A percentile compares a stretch with the other conserved stretches of the same genome.
Conservation (phyloP, 768 basidiomycete genomes). For the Trametes cingulata region DNA sequence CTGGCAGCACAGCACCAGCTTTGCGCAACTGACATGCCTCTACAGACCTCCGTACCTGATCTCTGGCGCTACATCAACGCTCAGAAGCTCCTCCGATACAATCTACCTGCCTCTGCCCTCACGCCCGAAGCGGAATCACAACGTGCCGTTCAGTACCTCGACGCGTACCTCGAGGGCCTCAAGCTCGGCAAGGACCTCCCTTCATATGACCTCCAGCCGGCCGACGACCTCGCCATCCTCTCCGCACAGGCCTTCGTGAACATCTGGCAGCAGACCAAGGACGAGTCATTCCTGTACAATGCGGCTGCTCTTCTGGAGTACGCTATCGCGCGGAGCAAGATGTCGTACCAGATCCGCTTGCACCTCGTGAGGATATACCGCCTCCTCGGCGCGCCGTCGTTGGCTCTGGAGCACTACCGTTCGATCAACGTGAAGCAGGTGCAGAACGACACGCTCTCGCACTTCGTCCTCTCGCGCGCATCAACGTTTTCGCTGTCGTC, state of each 20-base stretch:
- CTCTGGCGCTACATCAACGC: constrained; percentile 73
- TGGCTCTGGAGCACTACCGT: constrained; percentile 79
- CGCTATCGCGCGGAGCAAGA: constrained; percentile 68
- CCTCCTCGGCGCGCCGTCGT: constrained; percentile 71
- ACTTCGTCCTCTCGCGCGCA: constrained; percentile 75
- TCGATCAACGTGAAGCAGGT: constrained; percentile 79
- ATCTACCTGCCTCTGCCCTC: constrained; percentile 49
- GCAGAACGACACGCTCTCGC: constrained; percentile 87
- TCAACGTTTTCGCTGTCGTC: constrained; percentile 79
- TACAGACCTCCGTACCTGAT: constrained; percentile 50
- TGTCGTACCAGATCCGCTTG: constrained; percentile 77
- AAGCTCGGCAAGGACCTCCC: constrained; percentile 66
- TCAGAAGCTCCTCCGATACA: constrained; percentile 71
- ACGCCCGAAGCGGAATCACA: constrained; percentile 57
- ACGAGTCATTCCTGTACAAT: constrained; percentile 60
- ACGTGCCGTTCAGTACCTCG: constrained; percentile 52
- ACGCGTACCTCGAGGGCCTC: constrained; percentile 67
- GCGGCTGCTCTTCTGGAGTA: constrained; percentile 72
- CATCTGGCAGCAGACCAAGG: constrained; percentile 57
- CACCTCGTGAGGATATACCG: constrained; percentile 82
- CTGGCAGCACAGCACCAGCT: constrained; percentile 7
- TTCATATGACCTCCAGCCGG: constrained; percentile 80
- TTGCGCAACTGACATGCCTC: not conserved
- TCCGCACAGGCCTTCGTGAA: constrained; percentile 68
- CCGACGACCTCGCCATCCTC: constrained; percentile 81